Evolutionary conservation across 805 yeast genomes (phyloP).

Genomic region (Myxozyma neglecta): DNA sequence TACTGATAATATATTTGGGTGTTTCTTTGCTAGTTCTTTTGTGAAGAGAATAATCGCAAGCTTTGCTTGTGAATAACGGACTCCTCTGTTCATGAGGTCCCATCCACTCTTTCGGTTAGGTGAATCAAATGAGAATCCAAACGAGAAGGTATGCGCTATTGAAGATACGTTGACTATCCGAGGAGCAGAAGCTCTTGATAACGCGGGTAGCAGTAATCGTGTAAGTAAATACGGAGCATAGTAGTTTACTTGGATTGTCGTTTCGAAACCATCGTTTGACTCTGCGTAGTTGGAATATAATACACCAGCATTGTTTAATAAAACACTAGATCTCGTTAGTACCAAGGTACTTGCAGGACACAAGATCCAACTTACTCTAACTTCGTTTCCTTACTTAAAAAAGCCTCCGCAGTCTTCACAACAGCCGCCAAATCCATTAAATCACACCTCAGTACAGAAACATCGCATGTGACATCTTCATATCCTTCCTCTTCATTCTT

Average conservation of each 20-base stretch:
- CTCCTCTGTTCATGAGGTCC: conserved; percentile 9
- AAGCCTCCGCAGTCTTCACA: conserved; percentile 13
- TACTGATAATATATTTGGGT: conserved; percentile 21
- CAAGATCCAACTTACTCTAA: conserved; percentile 44
- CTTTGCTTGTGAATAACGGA: conserved; percentile 28
- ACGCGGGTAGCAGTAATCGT: conserved; percentile 38
- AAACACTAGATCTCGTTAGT: conserved; percentile 38
- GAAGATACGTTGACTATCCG: conserved; percentile 27
- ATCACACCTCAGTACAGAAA: conserved; percentile 1
- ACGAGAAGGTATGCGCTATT: conserved; percentile 9
- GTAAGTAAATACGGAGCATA: conserved; percentile 73
- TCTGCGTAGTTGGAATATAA: conserved; percentile 69
- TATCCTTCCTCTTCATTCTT: not conserved
- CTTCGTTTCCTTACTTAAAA: conserved; percentile 25
- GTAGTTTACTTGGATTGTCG: conserved; percentile 77
- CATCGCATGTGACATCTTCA: not conserved
- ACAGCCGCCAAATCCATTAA: conserved; percentile 15
- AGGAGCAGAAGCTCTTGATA: conserved; percentile 17
- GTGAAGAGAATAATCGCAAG: conserved; percentile 26
- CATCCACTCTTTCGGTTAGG: conserved; percentile 14
- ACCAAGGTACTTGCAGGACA: not conserved
- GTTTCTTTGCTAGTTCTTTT: conserved; percentile 21
- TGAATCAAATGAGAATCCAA: conserved; percentile 17
- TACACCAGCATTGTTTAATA: conserved; percentile 77
- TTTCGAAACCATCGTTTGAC: conserved; percentile 72